Conservation (phyloP, 495 filamentous ascomycete genomes). For the Aspergillus nanangensis region DNA sequence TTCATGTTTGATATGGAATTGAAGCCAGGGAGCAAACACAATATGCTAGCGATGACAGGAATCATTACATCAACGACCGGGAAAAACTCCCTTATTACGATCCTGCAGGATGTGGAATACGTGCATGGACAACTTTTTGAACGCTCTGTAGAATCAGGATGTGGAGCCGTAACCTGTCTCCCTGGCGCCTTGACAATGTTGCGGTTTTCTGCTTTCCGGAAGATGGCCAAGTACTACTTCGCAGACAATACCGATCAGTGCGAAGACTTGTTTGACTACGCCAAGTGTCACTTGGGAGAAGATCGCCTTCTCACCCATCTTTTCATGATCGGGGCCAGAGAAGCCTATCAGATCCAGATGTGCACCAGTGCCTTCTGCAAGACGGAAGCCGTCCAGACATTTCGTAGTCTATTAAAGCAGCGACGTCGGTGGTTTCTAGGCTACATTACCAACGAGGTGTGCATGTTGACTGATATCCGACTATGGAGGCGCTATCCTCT, state of each 20-base stretch:
- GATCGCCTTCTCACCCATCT: constrained; percentile 97
- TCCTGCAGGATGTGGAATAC: constrained; percentile 98
- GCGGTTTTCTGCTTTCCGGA: constrained; percentile 91
- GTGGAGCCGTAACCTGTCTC: constrained; percentile 91
- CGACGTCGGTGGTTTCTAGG: constrained; percentile 95
- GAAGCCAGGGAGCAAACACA: constrained; percentile 85
- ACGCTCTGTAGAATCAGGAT: constrained; percentile 91
- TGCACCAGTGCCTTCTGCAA: constrained; percentile 98
- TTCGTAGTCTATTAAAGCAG: constrained; percentile 84
- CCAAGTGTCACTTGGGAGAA: constrained; percentile 92
- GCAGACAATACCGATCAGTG: constrained; percentile 96
- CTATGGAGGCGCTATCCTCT: constrained; percentile 91
- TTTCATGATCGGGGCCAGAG: constrained; percentile 96
- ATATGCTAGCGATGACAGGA: constrained; percentile 98
- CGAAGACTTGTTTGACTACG: constrained; percentile 94
- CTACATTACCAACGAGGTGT: constrained; percentile 97
- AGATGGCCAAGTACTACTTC: constrained; percentile 99
- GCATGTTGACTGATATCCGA: constrained; percentile 93
- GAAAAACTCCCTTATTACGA: constrained; percentile 83
- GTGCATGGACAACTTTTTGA: constrained; percentile 97
- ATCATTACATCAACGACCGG: constrained; percentile 93
- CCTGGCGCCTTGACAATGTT: constrained; percentile 93
- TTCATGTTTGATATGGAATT: constrained; percentile 99
- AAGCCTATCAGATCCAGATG: constrained; percentile 94
- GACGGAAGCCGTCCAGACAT: constrained; percentile 92